Base-by-base conservation (phyloP, 116 monocot species). In the Papilionanthe hybrid region DNA sequence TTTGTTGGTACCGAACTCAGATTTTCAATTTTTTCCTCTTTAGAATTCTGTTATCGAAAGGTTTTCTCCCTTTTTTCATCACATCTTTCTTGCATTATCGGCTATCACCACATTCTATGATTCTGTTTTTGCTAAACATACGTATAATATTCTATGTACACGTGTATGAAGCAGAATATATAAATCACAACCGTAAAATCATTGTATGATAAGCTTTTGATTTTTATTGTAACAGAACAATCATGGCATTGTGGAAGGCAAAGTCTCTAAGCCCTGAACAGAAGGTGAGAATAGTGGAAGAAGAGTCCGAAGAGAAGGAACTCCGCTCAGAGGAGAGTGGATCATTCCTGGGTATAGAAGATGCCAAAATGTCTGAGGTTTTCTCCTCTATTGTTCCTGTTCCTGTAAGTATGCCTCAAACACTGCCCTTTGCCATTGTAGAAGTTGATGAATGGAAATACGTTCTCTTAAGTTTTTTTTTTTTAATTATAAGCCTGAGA, bases 221-320 rank as follows among this genome's bases (percentile, higher is more conserved):
- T 69, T 17, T 2, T 69, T 42, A 7, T 37, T n/a, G 25, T 77
- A 75, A 79, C 82, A 99, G 95, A 87, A 99, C 95, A 78, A 94
- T 99, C 75, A 89, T 90, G 93, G 98, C 93, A 60, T 66, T 99
- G 23, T 99, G 98, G 94, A 94, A 84, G 47, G 92, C 95, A 30
- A 93, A 86, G 81, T 88, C 92, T 55, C 79, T 93, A 72, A 93
- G 81, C 78, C 91, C 93, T 45, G 98, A 99, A 55, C 95, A 99
- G 77, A 94, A 90, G 85, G 79, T 95, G 60, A 86, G 87, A 80
- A 75, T 93, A 63, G 84, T 88, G 4, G 98, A 99, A 82, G 91
- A 91, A 78, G 93, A 93, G 86, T 91, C 91, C 58, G 93, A 90
- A 77, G 73, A 68, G 63, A 90, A 83, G 79, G 80, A 72, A 71